These are phyloP conservation scores for Abelmoschus esculentus DNA, from an alignment of 345 rosid species.

Conservation along the genomic window DNA sequence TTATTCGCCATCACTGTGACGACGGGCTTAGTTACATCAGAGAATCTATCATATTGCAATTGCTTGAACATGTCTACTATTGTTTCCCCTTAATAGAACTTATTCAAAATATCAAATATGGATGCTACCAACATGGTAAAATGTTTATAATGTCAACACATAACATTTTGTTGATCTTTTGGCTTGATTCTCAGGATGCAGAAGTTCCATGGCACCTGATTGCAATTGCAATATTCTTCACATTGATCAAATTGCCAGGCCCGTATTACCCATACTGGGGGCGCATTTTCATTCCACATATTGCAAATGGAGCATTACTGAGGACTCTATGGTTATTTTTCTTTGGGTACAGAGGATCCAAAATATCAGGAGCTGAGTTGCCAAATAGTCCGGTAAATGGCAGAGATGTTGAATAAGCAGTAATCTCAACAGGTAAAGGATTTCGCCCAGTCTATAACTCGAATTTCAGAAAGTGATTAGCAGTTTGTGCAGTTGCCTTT, in stretches of 20 bases:
- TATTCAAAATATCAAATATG: background rate
- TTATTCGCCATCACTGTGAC: background rate
- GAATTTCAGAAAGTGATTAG: background rate
- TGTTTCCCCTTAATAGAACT: background rate
- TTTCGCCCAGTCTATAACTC: background rate
- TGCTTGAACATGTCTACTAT: background rate
- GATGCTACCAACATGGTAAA: background rate
- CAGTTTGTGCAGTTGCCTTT: background rate
- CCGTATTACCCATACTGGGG: conserved; percentile 91
- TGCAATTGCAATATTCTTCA: conserved; percentile 46
- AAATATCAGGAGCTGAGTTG: conserved; percentile 13
- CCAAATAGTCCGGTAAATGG: background rate
- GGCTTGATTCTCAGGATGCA: conserved; percentile 51
- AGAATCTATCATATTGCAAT: background rate
- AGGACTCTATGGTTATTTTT: conserved; percentile 56
- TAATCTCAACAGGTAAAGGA: conserved; percentile 16
- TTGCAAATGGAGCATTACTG: conserved; percentile 72
- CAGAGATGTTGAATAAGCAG: conserved; percentile 7
- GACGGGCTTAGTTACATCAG: background rate
- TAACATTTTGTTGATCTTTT: background rate
- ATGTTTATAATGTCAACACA: background rate
- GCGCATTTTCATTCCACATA: conserved; percentile 64
- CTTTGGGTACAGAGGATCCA: conserved; percentile 52
- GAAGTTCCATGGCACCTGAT: conserved; percentile 90
- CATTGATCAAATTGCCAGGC: conserved; percentile 65